phyloP scores from a whole-genome alignment of 106 monocot species.

The Platanthera zijinensis region DNA sequence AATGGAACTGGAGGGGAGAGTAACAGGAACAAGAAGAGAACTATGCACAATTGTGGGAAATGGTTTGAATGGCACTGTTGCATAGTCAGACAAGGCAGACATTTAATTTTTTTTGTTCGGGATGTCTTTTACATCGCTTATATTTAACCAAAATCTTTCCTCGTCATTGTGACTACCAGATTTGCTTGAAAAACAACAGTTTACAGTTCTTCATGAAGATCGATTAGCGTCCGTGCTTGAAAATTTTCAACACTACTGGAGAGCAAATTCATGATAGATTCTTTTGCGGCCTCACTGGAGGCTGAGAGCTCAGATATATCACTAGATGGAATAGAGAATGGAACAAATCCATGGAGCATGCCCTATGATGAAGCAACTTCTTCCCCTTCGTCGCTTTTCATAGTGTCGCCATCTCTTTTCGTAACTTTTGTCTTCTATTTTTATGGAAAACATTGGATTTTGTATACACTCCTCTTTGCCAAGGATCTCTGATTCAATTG shows the following conservation, averaged over 20 bases:
- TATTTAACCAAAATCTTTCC: constrained; percentile 16
- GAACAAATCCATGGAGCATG: not conserved
- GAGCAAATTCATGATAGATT: constrained; percentile 19
- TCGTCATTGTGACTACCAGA: constrained; percentile 14
- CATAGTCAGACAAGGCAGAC: constrained; percentile 77
- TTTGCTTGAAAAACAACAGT: constrained; percentile 8
- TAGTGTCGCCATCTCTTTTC: constrained; percentile 22
- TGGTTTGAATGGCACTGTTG: constrained; percentile 75
- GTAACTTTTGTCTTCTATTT: constrained; percentile 16
- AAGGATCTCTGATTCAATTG: too few species aligned
- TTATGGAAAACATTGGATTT: not conserved
- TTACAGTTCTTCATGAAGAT: constrained; percentile 16
- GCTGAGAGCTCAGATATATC: constrained; percentile 11
- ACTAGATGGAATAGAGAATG: not conserved
- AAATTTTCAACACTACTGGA: constrained; percentile 9
- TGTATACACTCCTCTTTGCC: too few species aligned
- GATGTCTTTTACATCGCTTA: constrained; percentile 33
- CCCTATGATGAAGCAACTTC: constrained; percentile 12
- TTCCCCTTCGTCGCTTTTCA: constrained; percentile 6
- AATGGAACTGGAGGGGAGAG: constrained; percentile 38
- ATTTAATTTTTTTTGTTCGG: constrained; percentile 64
- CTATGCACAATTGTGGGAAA: constrained; percentile 36
- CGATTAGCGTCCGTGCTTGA: constrained; percentile 8
- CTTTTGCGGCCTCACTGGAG: constrained; percentile 16
- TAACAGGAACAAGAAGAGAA: constrained; percentile 35